Conservation (phyloP, 129 eudicot genomes). For the Rutidosis leptorrhynchoides region DNA sequence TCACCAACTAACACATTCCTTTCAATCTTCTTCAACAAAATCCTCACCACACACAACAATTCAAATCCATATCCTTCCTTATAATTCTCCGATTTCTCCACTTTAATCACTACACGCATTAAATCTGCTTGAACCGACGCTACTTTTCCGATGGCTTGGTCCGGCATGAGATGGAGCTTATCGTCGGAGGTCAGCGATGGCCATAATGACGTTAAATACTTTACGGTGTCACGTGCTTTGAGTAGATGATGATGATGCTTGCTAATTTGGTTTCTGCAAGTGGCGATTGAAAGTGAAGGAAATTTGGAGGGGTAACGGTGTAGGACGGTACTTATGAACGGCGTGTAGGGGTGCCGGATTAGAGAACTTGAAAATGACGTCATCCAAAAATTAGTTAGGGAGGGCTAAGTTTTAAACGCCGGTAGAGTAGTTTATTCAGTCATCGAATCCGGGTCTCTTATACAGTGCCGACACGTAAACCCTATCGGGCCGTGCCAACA, state of each 20-base stretch:
- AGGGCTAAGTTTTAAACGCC: constrained; percentile 22
- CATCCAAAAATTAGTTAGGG: constrained; percentile 27
- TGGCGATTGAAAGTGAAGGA: constrained; percentile 34
- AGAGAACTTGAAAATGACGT: constrained; percentile 39
- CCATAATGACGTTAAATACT: constrained; percentile 48
- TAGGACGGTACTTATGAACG: constrained; percentile 19
- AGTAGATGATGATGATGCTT: constrained; percentile 50
- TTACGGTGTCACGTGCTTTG: constrained; percentile 56
- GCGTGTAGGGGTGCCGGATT: constrained; percentile 44
- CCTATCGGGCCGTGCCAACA: too few relatives aligned
- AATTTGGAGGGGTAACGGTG: constrained; percentile 25
- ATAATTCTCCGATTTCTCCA: neutral
- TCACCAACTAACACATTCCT: constrained; percentile 86
- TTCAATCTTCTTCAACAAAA: constrained; percentile 86
- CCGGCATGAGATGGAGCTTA: constrained; percentile 37
- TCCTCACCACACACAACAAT: constrained; percentile 79
- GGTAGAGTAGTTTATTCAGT: constrained; percentile 16
- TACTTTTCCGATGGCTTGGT: constrained; percentile 65
- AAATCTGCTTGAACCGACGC: constrained; percentile 84
- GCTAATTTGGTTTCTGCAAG: constrained; percentile 39
- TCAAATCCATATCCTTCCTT: constrained; percentile 49
- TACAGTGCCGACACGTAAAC: too few relatives aligned
- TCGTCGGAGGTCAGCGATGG: constrained; percentile 44
- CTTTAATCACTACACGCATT: constrained; percentile 76
- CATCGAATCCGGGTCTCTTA: too few relatives aligned